These are phyloP conservation scores for Psophocarpus tetragonolobus DNA, from an alignment of 306 rosid species.

Conservation along the genomic window DNA sequence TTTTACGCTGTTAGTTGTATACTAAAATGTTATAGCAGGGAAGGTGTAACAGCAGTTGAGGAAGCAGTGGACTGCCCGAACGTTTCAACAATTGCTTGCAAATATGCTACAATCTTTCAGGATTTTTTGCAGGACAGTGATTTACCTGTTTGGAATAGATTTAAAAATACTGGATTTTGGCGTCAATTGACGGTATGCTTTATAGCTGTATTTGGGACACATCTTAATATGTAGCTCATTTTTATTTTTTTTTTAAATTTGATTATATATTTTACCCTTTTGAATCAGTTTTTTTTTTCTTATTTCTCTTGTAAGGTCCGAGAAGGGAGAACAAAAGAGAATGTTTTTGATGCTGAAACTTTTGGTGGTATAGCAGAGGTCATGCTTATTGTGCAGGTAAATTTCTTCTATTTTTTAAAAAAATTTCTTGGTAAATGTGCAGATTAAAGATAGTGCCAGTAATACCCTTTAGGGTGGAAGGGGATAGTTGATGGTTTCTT, in stretches of 20 bases:
- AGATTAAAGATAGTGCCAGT: slow-evolving; percentile 35
- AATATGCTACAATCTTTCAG: slow-evolving; percentile 84
- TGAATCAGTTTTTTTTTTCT: slow-evolving; percentile 20
- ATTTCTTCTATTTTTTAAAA: slow-evolving; percentile 1
- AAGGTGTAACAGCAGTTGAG: slow-evolving; percentile 96
- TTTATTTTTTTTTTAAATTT: not conserved
- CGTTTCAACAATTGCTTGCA: slow-evolving; percentile 70
- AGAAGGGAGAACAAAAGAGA: slow-evolving; percentile 78
- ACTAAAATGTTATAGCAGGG: slow-evolving; percentile 62
- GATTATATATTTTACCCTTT: not conserved
- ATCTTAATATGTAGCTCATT: slow-evolving; percentile 13
- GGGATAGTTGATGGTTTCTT: not conserved
- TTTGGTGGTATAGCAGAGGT: slow-evolving; percentile 68
- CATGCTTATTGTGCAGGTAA: slow-evolving; percentile 95
- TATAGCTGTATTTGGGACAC: slow-evolving; percentile 14
- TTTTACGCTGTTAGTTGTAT: slow-evolving; percentile 26
- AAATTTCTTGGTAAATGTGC: slow-evolving; percentile 30
- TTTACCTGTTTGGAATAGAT: slow-evolving; percentile 92
- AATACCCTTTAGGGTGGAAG: not conserved
- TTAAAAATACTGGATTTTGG: slow-evolving; percentile 92
- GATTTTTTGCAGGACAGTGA: slow-evolving; percentile 76
- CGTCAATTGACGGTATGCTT: slow-evolving; percentile 82
- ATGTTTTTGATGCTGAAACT: slow-evolving; percentile 48
- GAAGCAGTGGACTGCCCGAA: slow-evolving; percentile 90
- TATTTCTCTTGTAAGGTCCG: slow-evolving; percentile 64